Evolutionary conservation across 192 early-diverging fungal species (phyloP).

Genomic region (Podila verticillata): DNA sequence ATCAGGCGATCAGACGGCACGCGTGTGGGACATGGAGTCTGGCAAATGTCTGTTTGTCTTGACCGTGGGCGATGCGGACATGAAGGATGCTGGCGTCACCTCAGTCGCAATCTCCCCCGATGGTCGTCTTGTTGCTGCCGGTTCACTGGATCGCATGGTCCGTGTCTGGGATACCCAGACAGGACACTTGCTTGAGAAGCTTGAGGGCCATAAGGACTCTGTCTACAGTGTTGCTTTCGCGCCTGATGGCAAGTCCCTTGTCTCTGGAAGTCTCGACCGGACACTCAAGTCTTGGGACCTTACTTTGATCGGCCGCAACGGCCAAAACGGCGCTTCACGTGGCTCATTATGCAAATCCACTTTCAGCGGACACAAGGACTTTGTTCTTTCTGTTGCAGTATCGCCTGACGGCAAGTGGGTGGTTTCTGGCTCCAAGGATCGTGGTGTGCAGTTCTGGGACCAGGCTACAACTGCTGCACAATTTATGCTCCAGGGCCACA

Average conservation of each 20-base stretch:
- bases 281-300: slow-evolving; percentile 95
- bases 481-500: slow-evolving; percentile 94
- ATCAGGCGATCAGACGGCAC: slow-evolving; percentile 82
- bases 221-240: slow-evolving; percentile 97
- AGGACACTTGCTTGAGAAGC: slow-evolving; percentile 83
- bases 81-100: slow-evolving; percentile 94
- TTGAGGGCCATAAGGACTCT: slow-evolving; percentile 95
- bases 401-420: slow-evolving; percentile 89
- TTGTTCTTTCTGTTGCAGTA: slow-evolving; percentile 94
- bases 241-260: slow-evolving; percentile 90
- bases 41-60: slow-evolving; percentile 79
- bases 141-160: slow-evolving; percentile 92
- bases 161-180: slow-evolving; percentile 91
- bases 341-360: slow-evolving; percentile 55
- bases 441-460: slow-evolving; percentile 95
- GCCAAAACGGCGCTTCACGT: slow-evolving; percentile 37
- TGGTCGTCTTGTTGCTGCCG: slow-evolving; percentile 85
- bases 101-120: slow-evolving; percentile 95
- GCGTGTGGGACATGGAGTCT: slow-evolving; percentile 88
- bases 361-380: slow-evolving; percentile 78
- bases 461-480: slow-evolving; percentile 74
- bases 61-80: slow-evolving; percentile 79
- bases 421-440: slow-evolving; percentile 92
- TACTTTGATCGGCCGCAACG: slow-evolving; percentile 48
- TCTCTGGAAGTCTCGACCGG: slow-evolving; percentile 92